Base-by-base conservation (phyloP, 1,284 basidiomycete species). In the Coriolopsis trogii region DNA sequence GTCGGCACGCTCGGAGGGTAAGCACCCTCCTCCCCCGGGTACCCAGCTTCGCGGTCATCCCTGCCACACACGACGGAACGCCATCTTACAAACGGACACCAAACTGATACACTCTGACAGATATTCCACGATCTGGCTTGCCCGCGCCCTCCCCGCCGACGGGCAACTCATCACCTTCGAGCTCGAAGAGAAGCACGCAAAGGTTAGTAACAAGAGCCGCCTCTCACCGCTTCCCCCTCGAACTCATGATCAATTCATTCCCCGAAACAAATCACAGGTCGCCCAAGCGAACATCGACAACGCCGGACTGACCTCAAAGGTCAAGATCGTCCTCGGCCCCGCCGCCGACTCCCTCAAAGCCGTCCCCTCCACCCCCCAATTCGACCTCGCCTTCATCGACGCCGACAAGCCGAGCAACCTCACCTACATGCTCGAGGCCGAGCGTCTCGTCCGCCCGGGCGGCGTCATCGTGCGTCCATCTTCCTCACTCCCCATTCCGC, bases 1-100 rank as follows among this genome's bases (percentile, higher is more conserved):
- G 75, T 87, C 41, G 84, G 83, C 1, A 85, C 83, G 6, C 71
- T 85, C 3, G 84, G 81, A 60, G 83, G 82, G 80, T 82, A 59
- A 47, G 74, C 67, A 2, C 28, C 13, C 8, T 30, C 33, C 33
- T 34, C 3, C 10, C 13, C 10, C 8, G n/a, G 10, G n/a, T n/a
- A n/a, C n/a, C n/a, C n/a, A n/a, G n/a, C n/a, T n/a, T n/a, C n/a
- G n/a, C n/a, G n/a, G n/a, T n/a, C n/a, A n/a, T n/a, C n/a, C n/a
- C n/a, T n/a, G n/a, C n/a, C n/a, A n/a, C n/a, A n/a, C n/a, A n/a
- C n/a, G n/a, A n/a, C n/a, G n/a, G n/a, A n/a, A n/a, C n/a, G n/a
- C n/a, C n/a, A n/a, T n/a, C 20, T 16, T 13, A 18, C 9, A 34
- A 16, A 3, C 20, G 33, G n/a, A 16, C 13, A 34, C 33, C 20